Evolutionary conservation across 2,329 filamentous ascomycete genomes (phyloP), one percentile per base, ranked within the genome.

Genomic region (Botrytis paeoniae): DNA sequence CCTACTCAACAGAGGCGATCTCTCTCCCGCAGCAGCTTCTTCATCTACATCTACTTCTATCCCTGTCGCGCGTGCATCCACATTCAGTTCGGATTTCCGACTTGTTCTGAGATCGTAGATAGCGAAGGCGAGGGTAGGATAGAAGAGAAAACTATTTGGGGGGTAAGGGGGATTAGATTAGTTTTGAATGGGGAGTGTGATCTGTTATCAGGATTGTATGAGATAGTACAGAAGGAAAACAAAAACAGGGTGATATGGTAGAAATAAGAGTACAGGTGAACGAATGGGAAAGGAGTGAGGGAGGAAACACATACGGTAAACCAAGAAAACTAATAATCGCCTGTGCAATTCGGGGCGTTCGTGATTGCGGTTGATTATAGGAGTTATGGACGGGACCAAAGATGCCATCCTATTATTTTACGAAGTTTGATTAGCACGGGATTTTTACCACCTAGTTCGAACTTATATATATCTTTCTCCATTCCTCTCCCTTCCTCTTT

Each of bases 241-340:
- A 3, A 16, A 54, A 9, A 9, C 2, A 6, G 12, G n/a, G 14
- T 54, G 0, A 10, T 29, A 3, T 2, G 5, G 1, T 3, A 29
- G n/a, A 3, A 4, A 54, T 29, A 2, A 18, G 1, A 54, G 6
- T 4, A 18, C 3, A 18, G 14, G n/a, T 1, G 14, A 57, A 16
- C n/a, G 2, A 32, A 57, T 0, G 5, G 5, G 1, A 57, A 9
- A 57, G n/a, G 1, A 29, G 7, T 3, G 22, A n/a, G 25, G 14
- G 51, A 25, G n/a, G 14, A n/a, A n/a, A 29, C 14, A 29, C 51
- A 29, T 57, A 57, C 51, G 51, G 51, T 4, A 57, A 57, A 32
- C n/a, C n/a, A 57, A 57, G n/a, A 57, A 57, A 57, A 57, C 51
- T 57, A 32, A 57, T 57, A 29, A 57, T 29, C 3, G 51, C 51